phyloP scores from a whole-genome alignment of 2,329 filamentous ascomycete species.

The Verticillium tricorpus region DNA sequence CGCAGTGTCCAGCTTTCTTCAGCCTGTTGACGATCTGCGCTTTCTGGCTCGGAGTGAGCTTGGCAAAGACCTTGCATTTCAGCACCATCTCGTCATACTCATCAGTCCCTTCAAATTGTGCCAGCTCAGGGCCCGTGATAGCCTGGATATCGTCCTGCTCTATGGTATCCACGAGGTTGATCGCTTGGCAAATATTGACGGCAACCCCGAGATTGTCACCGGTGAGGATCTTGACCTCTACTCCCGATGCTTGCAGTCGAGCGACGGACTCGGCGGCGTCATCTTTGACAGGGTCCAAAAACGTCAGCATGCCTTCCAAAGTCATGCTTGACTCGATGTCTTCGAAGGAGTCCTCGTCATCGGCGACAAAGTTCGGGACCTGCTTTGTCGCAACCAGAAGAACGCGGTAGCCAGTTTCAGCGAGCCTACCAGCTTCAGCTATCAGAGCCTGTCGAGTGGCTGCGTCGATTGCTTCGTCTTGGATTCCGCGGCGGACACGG shows the following conservation, averaged over 20 bases:
- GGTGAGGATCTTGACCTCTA: constrained; percentile 22
- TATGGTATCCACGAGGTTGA: constrained; percentile 14
- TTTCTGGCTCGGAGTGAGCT: constrained; percentile 21
- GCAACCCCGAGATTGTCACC: constrained; percentile 22
- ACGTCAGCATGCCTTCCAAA: constrained; percentile 20
- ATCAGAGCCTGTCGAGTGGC: constrained; percentile 10
- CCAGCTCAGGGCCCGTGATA: constrained; percentile 19
- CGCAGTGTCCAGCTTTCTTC: constrained; percentile 17
- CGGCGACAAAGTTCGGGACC: constrained; percentile 6
- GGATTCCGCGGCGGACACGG: constrained; percentile 10
- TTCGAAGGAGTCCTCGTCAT: constrained; percentile 16
- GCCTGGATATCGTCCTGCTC: constrained; percentile 15
- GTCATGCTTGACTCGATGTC: constrained; percentile 19
- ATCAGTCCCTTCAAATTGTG: constrained; percentile 11
- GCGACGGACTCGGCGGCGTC: constrained; percentile 20
- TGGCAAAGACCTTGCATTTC: constrained; percentile 22
- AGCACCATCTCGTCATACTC: constrained; percentile 17
- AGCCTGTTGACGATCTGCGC: constrained; percentile 18
- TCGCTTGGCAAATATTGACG: constrained; percentile 20
- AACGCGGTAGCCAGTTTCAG: constrained; percentile 16
- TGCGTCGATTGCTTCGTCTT: constrained; percentile 13
- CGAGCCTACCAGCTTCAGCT: constrained; percentile 12
- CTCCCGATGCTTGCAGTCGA: constrained; percentile 16
- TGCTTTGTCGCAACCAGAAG: constrained; percentile 18
- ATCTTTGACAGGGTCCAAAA: constrained; percentile 23